Evolutionary conservation across 2,329 filamentous ascomycete genomes (phyloP).

Genomic region (Neurospora sp.): DNA sequence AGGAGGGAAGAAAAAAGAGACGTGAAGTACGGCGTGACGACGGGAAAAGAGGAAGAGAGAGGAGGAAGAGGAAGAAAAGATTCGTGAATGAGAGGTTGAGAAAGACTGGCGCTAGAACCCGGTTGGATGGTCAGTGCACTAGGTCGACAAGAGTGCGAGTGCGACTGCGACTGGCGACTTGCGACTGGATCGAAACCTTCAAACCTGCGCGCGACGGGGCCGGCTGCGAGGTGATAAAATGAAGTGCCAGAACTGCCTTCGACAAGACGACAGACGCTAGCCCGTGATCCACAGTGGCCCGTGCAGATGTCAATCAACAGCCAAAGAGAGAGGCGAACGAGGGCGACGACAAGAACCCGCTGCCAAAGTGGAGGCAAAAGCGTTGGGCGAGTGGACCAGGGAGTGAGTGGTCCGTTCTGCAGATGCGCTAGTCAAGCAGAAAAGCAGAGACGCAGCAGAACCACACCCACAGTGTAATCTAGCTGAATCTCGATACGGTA

Average conservation of each 20-base stretch:
- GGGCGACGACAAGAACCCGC: background rate
- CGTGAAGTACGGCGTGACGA: slow-evolving; percentile 13
- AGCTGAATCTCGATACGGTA: background rate
- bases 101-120: slow-evolving; percentile 12
- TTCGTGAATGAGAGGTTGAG: slow-evolving; percentile 2
- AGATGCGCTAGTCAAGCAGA: background rate
- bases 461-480: background rate
- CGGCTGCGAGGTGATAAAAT: background rate
- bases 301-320: background rate
- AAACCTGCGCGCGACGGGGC: background rate
- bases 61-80: slow-evolving; percentile 10
- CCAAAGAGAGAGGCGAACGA: background rate
- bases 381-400: background rate
- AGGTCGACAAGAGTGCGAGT: slow-evolving; percentile 1
- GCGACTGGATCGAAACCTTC: background rate
- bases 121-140: slow-evolving; percentile 6
- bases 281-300: background rate
- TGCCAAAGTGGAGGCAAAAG: background rate
- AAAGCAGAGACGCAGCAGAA: background rate
- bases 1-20: slow-evolving; percentile 8
- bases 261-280: background rate
- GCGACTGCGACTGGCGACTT: background rate
- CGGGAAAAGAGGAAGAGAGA: slow-evolving; percentile 10
- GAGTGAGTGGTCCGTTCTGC: background rate
- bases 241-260: background rate